Percentiles rank a stretch among this genome's conserved stretches.
These are phyloP conservation scores for Eimeria falciformis DNA, from an alignment of 169 alveolate species.

Conservation along the genomic window DNA sequence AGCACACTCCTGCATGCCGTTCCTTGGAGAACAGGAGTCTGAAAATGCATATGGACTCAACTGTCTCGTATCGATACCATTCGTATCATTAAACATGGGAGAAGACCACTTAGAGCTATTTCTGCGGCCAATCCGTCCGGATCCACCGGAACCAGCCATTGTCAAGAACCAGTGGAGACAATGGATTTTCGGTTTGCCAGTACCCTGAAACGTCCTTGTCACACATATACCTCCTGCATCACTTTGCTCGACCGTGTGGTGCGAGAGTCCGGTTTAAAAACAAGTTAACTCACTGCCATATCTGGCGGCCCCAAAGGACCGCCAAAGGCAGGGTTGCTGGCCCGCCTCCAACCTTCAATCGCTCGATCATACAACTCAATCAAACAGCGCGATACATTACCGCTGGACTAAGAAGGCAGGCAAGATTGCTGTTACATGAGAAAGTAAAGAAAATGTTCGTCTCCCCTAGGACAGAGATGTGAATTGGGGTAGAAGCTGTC, in stretches of 20 bases:
- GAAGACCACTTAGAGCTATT: background rate
- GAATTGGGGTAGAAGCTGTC: too few relatives aligned
- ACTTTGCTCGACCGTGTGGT: too few relatives aligned
- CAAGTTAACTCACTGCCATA: background rate
- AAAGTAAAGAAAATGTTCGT: too few relatives aligned
- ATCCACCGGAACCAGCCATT: background rate
- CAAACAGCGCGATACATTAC: too few relatives aligned
- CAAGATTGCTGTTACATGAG: too few relatives aligned
- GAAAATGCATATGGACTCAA: background rate
- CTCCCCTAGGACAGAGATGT: too few relatives aligned
- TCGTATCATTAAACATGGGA: background rate
- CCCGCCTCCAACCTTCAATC: background rate
- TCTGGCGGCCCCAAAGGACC: background rate
- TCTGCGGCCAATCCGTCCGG: slow-evolving; percentile 13
- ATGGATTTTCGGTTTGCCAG: too few relatives aligned
- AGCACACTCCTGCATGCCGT: background rate
- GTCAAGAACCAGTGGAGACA: too few relatives aligned
- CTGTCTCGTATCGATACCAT: background rate
- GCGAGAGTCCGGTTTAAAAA: too few relatives aligned
- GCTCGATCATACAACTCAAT: slow-evolving; percentile 9
- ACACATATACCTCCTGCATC: too few relatives aligned
- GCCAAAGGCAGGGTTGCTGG: background rate
- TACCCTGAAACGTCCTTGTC: too few relatives aligned
- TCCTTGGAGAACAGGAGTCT: background rate
- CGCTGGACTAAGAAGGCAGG: too few relatives aligned